Evolutionary conservation across 139 green algal genomes (phyloP), one percentile per base, ranked within the genome.

Genomic region (Closterium sp.): DNA sequence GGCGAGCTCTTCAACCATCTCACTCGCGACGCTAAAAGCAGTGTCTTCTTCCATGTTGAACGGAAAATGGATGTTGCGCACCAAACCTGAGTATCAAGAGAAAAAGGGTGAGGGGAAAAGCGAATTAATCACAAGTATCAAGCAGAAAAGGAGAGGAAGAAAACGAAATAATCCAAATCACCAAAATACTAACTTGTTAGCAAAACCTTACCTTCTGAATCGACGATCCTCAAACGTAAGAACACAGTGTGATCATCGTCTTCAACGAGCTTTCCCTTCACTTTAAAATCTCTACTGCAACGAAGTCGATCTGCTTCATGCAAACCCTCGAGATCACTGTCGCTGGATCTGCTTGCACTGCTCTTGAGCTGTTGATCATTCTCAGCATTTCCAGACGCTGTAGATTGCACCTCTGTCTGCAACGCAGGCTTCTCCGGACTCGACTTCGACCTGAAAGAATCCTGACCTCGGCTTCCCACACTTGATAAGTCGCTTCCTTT

Each of bases 1-100:
- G 9, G 87, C 55, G 86, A 99, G 94, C 89, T 99, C 97, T 76
- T 97, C 92, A 90, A 99, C 97, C 98, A 99, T 99, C 94, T 99
- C 98, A 33, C 86, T 93, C 0, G 98, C 97, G 55, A 99, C 97
- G 88, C 92, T 96, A 25, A 96, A 94, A 0, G 97, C 96, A 0
- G 96, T 98, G 94, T 99, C 98, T 34, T 94, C 94, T 0, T 83
- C 89, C 90, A 97, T 91, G 85, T 98, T 96, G 95, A 99, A 99
- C 5, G 96, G 96, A 95, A 99, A 99, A 92, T 98, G 97, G 6
- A 99, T 96, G 2, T 96, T 98, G 91, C 97, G 96, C 88, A 94
- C 92, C 32, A 92, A 83, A 16, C 91, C 91, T 94, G 91, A 34
- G 43, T 21, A 36, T 35, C 9, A 66, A 19, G 8, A 1, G 16